Conservation (phyloP, 2,329 filamentous ascomycete species). For the Epichloe baconii region DNA sequence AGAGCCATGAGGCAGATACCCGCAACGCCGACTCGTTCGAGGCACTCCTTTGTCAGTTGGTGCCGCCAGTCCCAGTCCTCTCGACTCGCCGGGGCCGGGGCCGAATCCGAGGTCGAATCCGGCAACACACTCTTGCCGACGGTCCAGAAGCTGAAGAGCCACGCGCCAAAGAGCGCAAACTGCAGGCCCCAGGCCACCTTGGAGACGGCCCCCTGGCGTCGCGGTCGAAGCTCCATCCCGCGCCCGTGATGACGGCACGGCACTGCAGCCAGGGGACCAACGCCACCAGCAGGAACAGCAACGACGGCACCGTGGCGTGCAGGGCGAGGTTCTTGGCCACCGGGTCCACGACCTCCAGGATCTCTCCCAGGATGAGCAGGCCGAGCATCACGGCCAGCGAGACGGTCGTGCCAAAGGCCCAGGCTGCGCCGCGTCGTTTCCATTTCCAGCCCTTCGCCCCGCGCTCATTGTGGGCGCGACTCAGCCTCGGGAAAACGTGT, state of each 20-base stretch:
- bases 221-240: slow-evolving; percentile 50
- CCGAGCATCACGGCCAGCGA: slow-evolving; percentile 66
- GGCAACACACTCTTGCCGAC: slow-evolving; percentile 54
- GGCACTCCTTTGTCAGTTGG: slow-evolving; percentile 36
- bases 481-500: slow-evolving; percentile 61
- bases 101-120: background rate
- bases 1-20: slow-evolving; percentile 79
- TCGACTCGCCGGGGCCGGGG: too few species aligned
- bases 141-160: slow-evolving; percentile 68
- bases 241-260: slow-evolving; percentile 44
- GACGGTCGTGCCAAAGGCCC: slow-evolving; percentile 64
- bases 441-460: slow-evolving; percentile 36
- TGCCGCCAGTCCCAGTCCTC: background rate
- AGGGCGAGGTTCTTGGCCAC: slow-evolving; percentile 55
- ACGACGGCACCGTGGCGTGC: slow-evolving; percentile 52
- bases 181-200: slow-evolving; percentile 53
- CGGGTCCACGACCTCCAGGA: slow-evolving; percentile 60
- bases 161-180: slow-evolving; percentile 45
- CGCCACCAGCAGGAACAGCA: slow-evolving; percentile 60
- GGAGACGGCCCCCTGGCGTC: slow-evolving; percentile 42
- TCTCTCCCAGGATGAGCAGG: slow-evolving; percentile 72
- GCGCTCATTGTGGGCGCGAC: slow-evolving; percentile 38
- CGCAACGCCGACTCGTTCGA: slow-evolving; percentile 67
- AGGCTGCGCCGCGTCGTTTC: slow-evolving; percentile 41
- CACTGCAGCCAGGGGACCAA: slow-evolving; percentile 71